phyloP scores from a whole-genome alignment of 2,329 filamentous ascomycete genomes.

The Sporothrix mexicana region DNA sequence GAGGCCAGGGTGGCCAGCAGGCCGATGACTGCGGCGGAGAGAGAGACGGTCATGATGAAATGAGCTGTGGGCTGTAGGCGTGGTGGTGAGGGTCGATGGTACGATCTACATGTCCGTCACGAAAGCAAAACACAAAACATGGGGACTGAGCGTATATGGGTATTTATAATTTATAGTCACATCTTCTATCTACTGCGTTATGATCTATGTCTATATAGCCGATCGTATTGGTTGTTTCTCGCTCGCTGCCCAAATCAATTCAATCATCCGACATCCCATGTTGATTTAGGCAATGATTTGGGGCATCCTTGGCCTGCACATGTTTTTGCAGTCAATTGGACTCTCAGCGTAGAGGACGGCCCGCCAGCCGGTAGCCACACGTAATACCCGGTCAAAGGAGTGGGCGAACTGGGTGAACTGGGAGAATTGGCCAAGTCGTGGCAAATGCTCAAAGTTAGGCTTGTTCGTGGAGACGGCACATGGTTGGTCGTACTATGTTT shows the following conservation, averaged over 20 bases:
- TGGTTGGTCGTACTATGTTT: not conserved
- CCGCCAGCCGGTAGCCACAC: not conserved
- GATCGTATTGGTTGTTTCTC: no score
- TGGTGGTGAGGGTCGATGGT: not conserved
- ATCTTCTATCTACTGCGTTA: no score
- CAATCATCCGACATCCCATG: not conserved
- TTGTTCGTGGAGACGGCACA: conserved; percentile 18
- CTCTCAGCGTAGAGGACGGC: not conserved
- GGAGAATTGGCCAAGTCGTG: no score
- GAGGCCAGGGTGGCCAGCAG: conserved; percentile 25
- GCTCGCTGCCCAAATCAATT: not conserved
- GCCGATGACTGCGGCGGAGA: not conserved
- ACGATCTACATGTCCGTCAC: no score
- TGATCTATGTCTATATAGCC: not conserved
- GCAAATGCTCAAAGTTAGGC: not conserved
- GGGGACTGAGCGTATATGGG: no score
- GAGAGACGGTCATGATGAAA: not conserved
- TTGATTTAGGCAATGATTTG: conserved; percentile 12
- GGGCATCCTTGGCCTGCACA: not conserved
- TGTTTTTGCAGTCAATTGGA: not conserved
- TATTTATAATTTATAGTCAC: no score
- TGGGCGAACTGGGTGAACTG: no score
- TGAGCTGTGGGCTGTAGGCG: not conserved
- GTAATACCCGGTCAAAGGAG: conserved; percentile 15
- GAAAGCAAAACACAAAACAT: no score